Base-by-base conservation (phyloP, 441 rosid species). In the Gossypium davidsonii region DNA sequence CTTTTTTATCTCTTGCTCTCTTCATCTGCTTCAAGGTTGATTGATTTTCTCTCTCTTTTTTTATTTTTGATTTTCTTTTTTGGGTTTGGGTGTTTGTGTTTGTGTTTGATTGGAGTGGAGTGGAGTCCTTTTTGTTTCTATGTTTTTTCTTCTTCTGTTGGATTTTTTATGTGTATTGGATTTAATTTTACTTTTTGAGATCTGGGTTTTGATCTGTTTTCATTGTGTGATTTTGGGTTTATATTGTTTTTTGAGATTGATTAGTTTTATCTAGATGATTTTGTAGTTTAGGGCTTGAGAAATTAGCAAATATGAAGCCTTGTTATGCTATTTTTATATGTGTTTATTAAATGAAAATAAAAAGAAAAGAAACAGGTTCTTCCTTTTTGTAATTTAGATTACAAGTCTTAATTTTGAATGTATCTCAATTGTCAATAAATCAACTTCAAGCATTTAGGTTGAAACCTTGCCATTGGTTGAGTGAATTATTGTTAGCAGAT, bases 121-220 rank as follows among this genome's bases (percentile, higher is more conserved):
- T 34, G 39, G 39, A 34, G 39, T 34, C 39, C 39, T 18, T 51
- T 51, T 51, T 6, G 8, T 51, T 49, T 51, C 21, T 51, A 51
- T 51, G 53, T 78, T 6, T 39, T 39, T 66, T 63, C 58, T 28
- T 72, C 66, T 23, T 59, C 59, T 71, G 23, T 21, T 73, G 39
- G 70, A 60, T 77, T 72, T 78, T 6, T 37, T 21, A 0, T 48
- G 39, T 10, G 44, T 17, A 14, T 51, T 21, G 46, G 20, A 28
- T 52, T 64, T 56, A 25, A 39, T 71, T 58, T 23, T 37, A 31
- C 44, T 28, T 5, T 51, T 48, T 76, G 21, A 69, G 86, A 82
- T 77, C 82, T 74, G 75, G 74, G 70, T 28, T 39, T 75, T 74
- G 74, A 58, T 77, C 63, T 66, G 60, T 3, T 10, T 37, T 69